Evolutionary conservation across 2,329 filamentous ascomycete genomes (phyloP), one percentile per base, ranked within the genome.

Genomic region (Didymella keratinophila): DNA sequence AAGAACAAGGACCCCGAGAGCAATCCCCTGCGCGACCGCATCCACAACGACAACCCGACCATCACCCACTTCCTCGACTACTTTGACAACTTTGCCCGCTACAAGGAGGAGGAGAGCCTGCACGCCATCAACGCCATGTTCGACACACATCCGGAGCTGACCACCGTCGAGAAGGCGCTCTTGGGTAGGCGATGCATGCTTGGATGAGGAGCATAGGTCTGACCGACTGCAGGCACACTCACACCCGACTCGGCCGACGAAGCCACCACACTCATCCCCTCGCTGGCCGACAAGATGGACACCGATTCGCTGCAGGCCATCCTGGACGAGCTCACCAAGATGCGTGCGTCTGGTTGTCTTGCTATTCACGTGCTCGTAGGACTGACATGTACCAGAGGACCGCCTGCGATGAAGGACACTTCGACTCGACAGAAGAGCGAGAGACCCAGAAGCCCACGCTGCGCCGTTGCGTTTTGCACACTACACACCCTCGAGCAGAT

Each of bases 231-330:
- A 96, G 93, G 93, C 32, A 96, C 92, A 30, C 83, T 99, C 37
- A 97, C 93, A 78, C 97, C 93, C 75, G 93, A 96, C 71, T 90
- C 88, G 43, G 90, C 92, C 58, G 95, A 99, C 74, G 96, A 99
- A 80, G 95, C 95, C 60, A 97, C 97, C 81, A 97, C 92, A 9
- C 84, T 99, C 58, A 96, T 99, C 63, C 96, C 95, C 1, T 97
- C 86, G 67, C 78, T 99, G 49, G 85, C 88, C 68, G 89, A 93
- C 78, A 99, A 99, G 81, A 96, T 98, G 72, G 86, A 85, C 61
- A 94, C 98, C 75, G 90, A 92, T 34, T 92, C 96, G 67, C 80
- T 99, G 64, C 89, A 96, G 78, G 89, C 93, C 63, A 82, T 98
- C 57, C 84, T 99, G 57, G 89, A 97, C 72, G 93, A 99, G 81